phyloP scores from a whole-genome alignment of 306 rosid genomes.

The Inga leiocalycina region DNA sequence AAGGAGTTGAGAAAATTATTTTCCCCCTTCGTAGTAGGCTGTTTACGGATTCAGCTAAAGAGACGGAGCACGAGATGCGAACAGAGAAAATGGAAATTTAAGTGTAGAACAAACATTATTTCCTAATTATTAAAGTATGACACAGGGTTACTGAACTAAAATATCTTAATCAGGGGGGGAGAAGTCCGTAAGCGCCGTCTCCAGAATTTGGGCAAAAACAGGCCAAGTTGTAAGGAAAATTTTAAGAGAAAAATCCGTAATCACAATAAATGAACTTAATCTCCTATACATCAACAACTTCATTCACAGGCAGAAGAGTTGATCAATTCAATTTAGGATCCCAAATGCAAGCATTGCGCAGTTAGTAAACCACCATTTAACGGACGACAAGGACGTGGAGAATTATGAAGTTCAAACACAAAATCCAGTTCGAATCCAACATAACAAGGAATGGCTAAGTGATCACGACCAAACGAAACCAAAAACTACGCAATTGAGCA shows the following conservation, averaged over 20 bases:
- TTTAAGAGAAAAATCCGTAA: background rate
- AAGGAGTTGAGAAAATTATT: background rate
- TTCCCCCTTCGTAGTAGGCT: background rate
- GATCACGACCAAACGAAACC: background rate
- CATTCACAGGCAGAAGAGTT: background rate
- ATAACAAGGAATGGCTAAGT: constrained; percentile 20
- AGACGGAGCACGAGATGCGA: background rate
- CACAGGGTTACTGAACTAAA: constrained; percentile 31
- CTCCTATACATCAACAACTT: background rate
- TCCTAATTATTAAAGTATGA: background rate
- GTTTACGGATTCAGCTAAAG: background rate
- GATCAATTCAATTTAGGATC: background rate
- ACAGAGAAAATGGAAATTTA: background rate
- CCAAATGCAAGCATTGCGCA: background rate
- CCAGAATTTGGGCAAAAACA: constrained; percentile 16
- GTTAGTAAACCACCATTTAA: background rate
- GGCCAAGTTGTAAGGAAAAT: background rate
- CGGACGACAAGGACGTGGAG: background rate
- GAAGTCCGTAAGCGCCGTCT: background rate
- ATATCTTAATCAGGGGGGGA: background rate
- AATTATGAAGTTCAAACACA: constrained; percentile 9
- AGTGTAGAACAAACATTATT: background rate
- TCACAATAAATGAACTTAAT: background rate
- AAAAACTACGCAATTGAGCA: constrained; percentile 22
- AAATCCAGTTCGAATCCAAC: constrained; percentile 35